A percentile compares a stretch with the other conserved stretches of the same genome.
These are phyloP conservation scores for Borealophlyctis nickersoniae DNA, from an alignment of 192 early-diverging fungal genomes.

Conservation along the genomic window DNA sequence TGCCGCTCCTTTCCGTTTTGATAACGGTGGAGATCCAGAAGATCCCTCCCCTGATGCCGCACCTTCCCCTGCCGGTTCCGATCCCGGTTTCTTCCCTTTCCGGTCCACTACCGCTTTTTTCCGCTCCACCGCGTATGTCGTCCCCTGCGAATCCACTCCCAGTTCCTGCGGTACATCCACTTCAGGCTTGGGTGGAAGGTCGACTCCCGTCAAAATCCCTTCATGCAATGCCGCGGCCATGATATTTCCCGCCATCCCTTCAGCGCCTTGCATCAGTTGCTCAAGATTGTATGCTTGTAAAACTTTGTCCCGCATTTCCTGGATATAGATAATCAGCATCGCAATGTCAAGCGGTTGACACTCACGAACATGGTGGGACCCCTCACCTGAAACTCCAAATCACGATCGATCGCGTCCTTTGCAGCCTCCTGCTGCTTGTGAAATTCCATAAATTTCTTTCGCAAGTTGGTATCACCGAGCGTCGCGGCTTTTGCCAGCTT, in stretches of 20 bases:
- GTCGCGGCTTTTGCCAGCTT: slow-evolving; percentile 31
- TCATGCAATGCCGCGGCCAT: slow-evolving; percentile 24
- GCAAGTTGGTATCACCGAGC: slow-evolving; percentile 17
- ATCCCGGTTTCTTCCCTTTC: background rate
- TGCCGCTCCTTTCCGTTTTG: background rate
- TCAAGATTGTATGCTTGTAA: slow-evolving; percentile 23
- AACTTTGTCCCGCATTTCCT: slow-evolving; percentile 29
- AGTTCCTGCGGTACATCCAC: too few species aligned
- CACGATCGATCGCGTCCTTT: slow-evolving; percentile 22
- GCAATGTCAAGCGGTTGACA: background rate
- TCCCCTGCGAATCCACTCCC: too few species aligned
- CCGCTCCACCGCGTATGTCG: too few species aligned
- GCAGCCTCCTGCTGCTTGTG: slow-evolving; percentile 26
- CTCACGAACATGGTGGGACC: background rate
- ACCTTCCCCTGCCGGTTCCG: background rate
- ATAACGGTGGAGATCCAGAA: too few species aligned
- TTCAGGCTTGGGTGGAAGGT: background rate
- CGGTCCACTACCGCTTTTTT: too few species aligned
- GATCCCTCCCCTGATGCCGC: background rate
- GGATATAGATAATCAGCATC: background rate
- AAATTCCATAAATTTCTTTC: slow-evolving; percentile 31
- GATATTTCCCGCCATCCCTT: slow-evolving; percentile 12
- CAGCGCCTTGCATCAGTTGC: slow-evolving; percentile 19
- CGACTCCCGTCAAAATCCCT: slow-evolving; percentile 7
- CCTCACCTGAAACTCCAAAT: slow-evolving; percentile 33